Percentiles rank a stretch among this genome's conserved stretches.
Conservation (phyloP, 306 rosid species). For the cucumber (Cucumis sativus) region Cucumber_9930_V3 NC_026655.2:8198501-8199000, state of each 20-base stretch:
- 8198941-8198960: background rate
- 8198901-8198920: slow-evolving; percentile 15
- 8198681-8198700: background rate
- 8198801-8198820: too few relatives aligned
- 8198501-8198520: background rate
- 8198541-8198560: background rate
- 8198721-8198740: background rate
- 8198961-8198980: background rate
- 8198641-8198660: background rate
- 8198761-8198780: background rate
- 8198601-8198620: background rate
- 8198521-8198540: background rate
- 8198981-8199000: background rate
- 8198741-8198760: slow-evolving; percentile 7
- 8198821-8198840: background rate
- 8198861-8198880: slow-evolving; percentile 24
- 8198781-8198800: background rate
- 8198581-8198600: background rate
- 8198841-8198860: slow-evolving; percentile 6
- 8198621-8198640: background rate
- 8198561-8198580: background rate
- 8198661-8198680: background rate
- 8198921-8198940: background rate
- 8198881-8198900: slow-evolving; percentile 54
- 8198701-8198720: background rate